Evolutionary conservation across 129 eudicot species (phyloP), one percentile per base, ranked within the genome.

Genomic region (Saussurea involucrata): DNA sequence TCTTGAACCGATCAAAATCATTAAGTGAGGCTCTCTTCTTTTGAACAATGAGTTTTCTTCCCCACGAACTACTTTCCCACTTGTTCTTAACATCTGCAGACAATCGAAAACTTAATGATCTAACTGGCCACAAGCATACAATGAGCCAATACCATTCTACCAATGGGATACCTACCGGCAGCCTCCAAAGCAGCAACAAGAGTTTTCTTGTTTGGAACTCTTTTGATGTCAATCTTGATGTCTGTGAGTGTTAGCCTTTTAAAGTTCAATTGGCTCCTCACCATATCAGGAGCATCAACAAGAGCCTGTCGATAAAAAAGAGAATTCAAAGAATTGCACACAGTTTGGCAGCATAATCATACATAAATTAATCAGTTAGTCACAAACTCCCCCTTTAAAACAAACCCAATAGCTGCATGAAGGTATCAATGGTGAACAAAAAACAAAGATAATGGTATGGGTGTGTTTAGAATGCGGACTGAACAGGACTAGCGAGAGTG

Each of bases 201-300:
- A 32, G 88, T 76, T 75, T 90, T 90, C 90, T 90, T 90, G 84
- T 90, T 90, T 17, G 95, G 95, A 46, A 76, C 83, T 69, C 95
- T 85, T 57, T 87, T 87, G 75, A 90, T 90, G 70, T 90, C 92
- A 8, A 90, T 83, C 69, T 78, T 90, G 76, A 90, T 85, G 79
- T 90, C 95, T 20, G 95, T 90, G 22, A 90, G 88, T 28, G 91
- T 74, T 64, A 90, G 90, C 84, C 95, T 83, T 88, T 87, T 90
- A 53, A 90, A 90, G 82, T 90, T 90, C 82, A 90, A 83, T 75
- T 90, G 95, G 11, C 85, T 78, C 76, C 95, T 67, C 69, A 87
- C 95, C 89, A 85, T 90, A 29, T 90, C 92, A 6, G 95, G 95
- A 68, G 89, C 31, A 78, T 90, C 95, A 53, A 90, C 95, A 71